phyloP scores from a whole-genome alignment of 345 rosid species.

The Trapa incisa region DNA sequence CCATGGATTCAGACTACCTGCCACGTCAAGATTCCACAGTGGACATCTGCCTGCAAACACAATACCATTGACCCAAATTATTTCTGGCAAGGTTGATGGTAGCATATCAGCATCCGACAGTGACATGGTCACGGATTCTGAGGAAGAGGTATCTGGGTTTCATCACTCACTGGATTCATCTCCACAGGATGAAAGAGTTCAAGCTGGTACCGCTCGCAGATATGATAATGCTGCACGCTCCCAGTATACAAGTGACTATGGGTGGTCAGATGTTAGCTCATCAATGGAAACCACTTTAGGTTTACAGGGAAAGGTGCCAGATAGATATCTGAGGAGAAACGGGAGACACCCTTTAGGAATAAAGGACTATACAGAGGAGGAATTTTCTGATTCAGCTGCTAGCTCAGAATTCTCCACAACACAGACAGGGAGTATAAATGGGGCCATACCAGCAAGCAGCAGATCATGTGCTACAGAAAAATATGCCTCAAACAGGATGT shows the following conservation, averaged over 20 bases:
- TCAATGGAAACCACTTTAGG: conserved; percentile 58
- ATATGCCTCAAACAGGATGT: conserved; percentile 42
- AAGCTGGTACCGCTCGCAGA: conserved; percentile 22
- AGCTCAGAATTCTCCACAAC: conserved; percentile 70
- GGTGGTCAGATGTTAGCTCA: conserved; percentile 72
- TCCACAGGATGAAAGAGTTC: conserved; percentile 40
- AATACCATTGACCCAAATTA: conserved; percentile 32
- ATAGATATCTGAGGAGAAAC: conserved; percentile 20
- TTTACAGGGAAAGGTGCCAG: conserved; percentile 18
- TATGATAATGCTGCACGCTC: conserved; percentile 20
- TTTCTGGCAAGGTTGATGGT: conserved; percentile 20
- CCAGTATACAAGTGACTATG: conserved; percentile 33
- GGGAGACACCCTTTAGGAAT: conserved; percentile 25
- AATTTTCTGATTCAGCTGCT: conserved; percentile 61
- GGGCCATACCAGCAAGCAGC: conserved; percentile 31
- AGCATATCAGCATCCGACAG: conserved; percentile 50
- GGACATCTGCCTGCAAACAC: conserved; percentile 44
- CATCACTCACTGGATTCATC: conserved; percentile 56
- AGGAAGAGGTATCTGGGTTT: conserved; percentile 39
- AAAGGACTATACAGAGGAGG: conserved; percentile 53
- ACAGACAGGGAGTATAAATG: conserved; percentile 37
- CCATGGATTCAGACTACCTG: conserved; percentile 36
- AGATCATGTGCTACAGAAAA: conserved; percentile 38
- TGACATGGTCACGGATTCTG: conserved; percentile 50
- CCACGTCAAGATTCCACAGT: conserved; percentile 47